phyloP scores from a whole-genome alignment of 1,284 basidiomycete species.

The Sanghuangporus weigelae region DNA sequence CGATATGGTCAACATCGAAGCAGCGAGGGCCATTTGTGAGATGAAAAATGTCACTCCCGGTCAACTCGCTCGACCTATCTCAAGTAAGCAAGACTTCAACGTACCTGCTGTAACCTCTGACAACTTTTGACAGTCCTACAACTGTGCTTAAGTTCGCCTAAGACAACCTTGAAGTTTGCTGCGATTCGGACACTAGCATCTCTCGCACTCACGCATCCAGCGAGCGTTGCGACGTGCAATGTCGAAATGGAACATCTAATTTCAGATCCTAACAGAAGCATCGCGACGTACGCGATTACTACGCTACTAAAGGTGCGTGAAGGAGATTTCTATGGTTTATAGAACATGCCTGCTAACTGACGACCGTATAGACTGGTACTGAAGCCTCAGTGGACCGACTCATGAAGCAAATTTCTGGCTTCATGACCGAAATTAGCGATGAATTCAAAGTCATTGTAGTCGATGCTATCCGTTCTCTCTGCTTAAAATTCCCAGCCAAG shows the following conservation, averaged over 20 bases:
- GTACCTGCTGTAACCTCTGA: background rate
- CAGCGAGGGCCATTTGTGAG: slow-evolving; percentile 95
- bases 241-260: slow-evolving; percentile 98
- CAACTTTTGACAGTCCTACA: slow-evolving; percentile 63
- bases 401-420: slow-evolving; percentile 99
- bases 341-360: slow-evolving; percentile 10
- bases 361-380: slow-evolving; percentile 75
- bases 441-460: slow-evolving; percentile 99
- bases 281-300: slow-evolving; percentile 98
- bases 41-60: slow-evolving; percentile 78
- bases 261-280: slow-evolving; percentile 92
- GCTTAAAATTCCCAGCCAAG: slow-evolving; percentile 98
- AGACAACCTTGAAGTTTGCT: slow-evolving; percentile 93
- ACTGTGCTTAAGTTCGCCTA: slow-evolving; percentile 90
- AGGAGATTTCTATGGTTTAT: background rate
- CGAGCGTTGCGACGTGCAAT: slow-evolving; percentile 90
- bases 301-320: slow-evolving; percentile 84
- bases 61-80: slow-evolving; percentile 85
- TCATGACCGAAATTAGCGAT: slow-evolving; percentile 99
- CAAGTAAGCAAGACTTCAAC: slow-evolving; percentile 47
- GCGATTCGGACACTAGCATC: slow-evolving; percentile 93
- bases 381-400: slow-evolving; percentile 98
- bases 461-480: slow-evolving; percentile 95
- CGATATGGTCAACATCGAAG: slow-evolving; percentile 99
- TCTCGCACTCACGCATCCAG: slow-evolving; percentile 79